phyloP scores from a whole-genome alignment of 257 asterid species.

The Solanum arcanum region DNA sequence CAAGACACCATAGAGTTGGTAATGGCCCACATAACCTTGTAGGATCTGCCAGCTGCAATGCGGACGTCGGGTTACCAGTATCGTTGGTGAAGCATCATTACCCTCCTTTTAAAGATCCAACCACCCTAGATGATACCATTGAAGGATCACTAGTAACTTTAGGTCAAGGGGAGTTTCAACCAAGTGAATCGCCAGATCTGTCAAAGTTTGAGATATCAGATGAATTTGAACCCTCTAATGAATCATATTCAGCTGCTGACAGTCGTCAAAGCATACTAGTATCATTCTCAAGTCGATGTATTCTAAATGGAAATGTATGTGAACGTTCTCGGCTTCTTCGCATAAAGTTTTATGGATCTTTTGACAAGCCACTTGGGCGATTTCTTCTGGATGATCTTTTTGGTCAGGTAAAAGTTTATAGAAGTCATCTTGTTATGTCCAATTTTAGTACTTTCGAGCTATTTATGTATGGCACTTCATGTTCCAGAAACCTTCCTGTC shows the following conservation, averaged over 20 bases:
- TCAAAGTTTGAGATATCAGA: slow-evolving; percentile 19
- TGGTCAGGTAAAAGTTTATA: slow-evolving; percentile 66
- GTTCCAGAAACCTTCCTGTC: slow-evolving; percentile 52
- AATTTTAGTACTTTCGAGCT: neutral
- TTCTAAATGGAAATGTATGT: slow-evolving; percentile 59
- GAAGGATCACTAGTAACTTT: slow-evolving; percentile 2
- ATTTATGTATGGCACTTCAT: slow-evolving; percentile 1
- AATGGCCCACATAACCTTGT: slow-evolving; percentile 5
- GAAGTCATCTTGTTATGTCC: slow-evolving; percentile 18
- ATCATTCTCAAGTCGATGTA: slow-evolving; percentile 75
- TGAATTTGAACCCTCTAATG: slow-evolving; percentile 30
- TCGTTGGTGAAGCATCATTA: slow-evolving; percentile 32
- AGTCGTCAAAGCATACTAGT: slow-evolving; percentile 68
- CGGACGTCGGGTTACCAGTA: slow-evolving; percentile 39
- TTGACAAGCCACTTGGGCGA: slow-evolving; percentile 92
- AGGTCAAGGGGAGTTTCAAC: slow-evolving; percentile 25
- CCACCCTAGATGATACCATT: slow-evolving; percentile 16
- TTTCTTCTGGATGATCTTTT: slow-evolving; percentile 78
- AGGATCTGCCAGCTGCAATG: slow-evolving; percentile 26
- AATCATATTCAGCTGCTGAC: slow-evolving; percentile 41
- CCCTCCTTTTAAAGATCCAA: slow-evolving; percentile 18
- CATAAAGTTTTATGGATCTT: slow-evolving; percentile 66
- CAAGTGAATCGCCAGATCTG: slow-evolving; percentile 25
- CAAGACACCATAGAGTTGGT: slow-evolving; percentile 8
- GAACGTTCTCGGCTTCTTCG: slow-evolving; percentile 81